Base-by-base conservation (phyloP, 2,329 filamentous ascomycete species). In the Ophiostoma australiae region DNA sequence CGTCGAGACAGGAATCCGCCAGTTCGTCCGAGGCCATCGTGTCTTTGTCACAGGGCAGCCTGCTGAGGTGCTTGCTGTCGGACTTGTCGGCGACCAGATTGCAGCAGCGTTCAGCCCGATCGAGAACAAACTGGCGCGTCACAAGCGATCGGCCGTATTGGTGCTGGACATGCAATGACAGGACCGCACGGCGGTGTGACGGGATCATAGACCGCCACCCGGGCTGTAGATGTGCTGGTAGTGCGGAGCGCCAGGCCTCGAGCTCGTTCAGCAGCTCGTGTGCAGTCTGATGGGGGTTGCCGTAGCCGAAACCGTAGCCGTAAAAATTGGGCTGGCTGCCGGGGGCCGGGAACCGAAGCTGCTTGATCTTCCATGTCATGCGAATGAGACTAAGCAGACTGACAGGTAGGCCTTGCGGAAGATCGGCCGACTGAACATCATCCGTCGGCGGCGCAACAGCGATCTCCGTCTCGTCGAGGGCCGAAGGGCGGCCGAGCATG, bases 121-220 rank as follows among this genome's bases (percentile, higher is more conserved):
- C 70, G 7, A 74, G 70, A 4, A 72, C 70, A 35, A 71, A 73
- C 37, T 71, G 68, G 13, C 73, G 72, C 39, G 73, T 73, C 8
- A 67, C 72, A 17, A 82, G 77, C 6, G 77, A 76, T 6, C 80
- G 74, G 3, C 78, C 79, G 72, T 82, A 81, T 72, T 82, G 79
- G 72, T 80, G 80, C 71, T 80, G 75, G 4, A 77, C 76, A 68
- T 82, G 80, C 27, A 82, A 73, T 48, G 81, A 74, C 11, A 82
- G 71, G 6, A 82, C 74, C 3, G 79, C 77, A 15, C 81, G 78
- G 58, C 79, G 80, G 75, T 81, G 80, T 17, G 76, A 74, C n/a
- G 81, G 81, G 4, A 82, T 75, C 39, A 74, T 73, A 8, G 77
- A 76, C 67, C 76, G 78, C 81, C 81, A 82, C 76, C 11, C 79